Evolutionary conservation across 768 basidiomycete species (phyloP).

Genomic region (Pleurotus ostreatus): DNA sequence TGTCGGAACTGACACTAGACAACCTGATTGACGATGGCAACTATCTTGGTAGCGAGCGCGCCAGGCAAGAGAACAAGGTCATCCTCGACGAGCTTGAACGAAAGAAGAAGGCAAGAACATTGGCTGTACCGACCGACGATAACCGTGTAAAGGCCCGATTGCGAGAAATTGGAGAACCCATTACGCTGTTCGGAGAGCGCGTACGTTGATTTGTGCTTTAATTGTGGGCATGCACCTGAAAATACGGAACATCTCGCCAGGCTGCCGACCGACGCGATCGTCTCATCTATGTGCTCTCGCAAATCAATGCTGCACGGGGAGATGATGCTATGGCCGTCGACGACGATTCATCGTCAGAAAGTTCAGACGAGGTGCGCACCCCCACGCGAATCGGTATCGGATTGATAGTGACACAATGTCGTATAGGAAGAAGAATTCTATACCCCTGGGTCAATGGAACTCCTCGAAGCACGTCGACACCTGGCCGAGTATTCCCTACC

Average conservation of each 20-base stretch:
- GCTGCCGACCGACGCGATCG: constrained; percentile 95
- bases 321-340: constrained; percentile 77
- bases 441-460: constrained; percentile 82
- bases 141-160: constrained; percentile 85
- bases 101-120: constrained; percentile 89
- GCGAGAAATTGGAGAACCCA: constrained; percentile 93
- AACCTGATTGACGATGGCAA: constrained; percentile 76
- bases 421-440: constrained; percentile 91
- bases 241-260: constrained; percentile 35
- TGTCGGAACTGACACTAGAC: constrained; percentile 76
- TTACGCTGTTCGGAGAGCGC: constrained; percentile 96
- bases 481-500: constrained; percentile 94
- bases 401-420: neutral
- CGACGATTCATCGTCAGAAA: constrained; percentile 62
- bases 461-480: constrained; percentile 78
- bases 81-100: constrained; percentile 95
- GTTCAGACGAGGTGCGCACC: constrained; percentile 66
- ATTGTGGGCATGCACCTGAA: constrained; percentile 8
- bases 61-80: constrained; percentile 76
- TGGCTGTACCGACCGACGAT: constrained; percentile 98
- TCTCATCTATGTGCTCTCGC: constrained; percentile 89
- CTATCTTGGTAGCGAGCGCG: constrained; percentile 70
- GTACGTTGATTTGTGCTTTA: constrained; percentile 47
- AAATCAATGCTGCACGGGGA: constrained; percentile 86
- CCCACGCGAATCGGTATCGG: neutral